Conservation (phyloP, 176 grass and related monocot genomes). For the Ensete ventricosum region DNA sequence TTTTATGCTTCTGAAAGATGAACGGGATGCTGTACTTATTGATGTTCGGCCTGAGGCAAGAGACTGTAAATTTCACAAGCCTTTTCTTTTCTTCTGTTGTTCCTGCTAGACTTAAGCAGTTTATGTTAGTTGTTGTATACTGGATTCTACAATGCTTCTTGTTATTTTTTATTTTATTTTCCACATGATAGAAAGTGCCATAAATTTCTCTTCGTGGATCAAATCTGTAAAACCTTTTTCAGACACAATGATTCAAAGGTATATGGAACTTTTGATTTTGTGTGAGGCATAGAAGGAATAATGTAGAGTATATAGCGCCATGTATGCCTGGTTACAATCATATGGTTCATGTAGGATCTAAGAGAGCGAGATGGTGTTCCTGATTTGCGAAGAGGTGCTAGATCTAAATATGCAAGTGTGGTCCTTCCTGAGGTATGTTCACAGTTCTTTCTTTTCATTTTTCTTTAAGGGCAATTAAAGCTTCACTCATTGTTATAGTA, state of each 20-base stretch:
- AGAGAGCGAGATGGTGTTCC: conserved; percentile 80
- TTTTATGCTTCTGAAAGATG: conserved; percentile 65
- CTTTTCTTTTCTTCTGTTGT: conserved; percentile 40
- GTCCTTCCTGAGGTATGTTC: conserved; percentile 59
- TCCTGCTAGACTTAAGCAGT: conserved; percentile 19
- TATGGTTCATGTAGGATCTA: conserved; percentile 55
- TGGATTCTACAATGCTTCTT: background rate
- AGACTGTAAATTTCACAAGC: conserved; percentile 90
- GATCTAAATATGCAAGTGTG: conserved; percentile 81
- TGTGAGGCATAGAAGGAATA: background rate
- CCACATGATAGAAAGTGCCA: background rate
- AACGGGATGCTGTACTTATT: conserved; percentile 71
- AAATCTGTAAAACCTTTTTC: background rate
- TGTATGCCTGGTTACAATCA: conserved; percentile 24
- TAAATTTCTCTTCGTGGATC: background rate
- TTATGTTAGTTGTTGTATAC: background rate
- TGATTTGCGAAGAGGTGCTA: conserved; percentile 74
- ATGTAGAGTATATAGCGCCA: background rate
- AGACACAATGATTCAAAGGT: background rate
- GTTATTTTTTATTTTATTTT: conserved; percentile 4
- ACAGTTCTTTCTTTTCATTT: background rate
- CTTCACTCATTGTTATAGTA: conserved; percentile 3
- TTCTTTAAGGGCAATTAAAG: background rate
- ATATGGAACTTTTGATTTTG: background rate
- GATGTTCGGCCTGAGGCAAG: conserved; percentile 99